Evolutionary conservation across 140 eudicot genomes (phyloP).

Genomic region (Erigeron philadelphicus): DNA sequence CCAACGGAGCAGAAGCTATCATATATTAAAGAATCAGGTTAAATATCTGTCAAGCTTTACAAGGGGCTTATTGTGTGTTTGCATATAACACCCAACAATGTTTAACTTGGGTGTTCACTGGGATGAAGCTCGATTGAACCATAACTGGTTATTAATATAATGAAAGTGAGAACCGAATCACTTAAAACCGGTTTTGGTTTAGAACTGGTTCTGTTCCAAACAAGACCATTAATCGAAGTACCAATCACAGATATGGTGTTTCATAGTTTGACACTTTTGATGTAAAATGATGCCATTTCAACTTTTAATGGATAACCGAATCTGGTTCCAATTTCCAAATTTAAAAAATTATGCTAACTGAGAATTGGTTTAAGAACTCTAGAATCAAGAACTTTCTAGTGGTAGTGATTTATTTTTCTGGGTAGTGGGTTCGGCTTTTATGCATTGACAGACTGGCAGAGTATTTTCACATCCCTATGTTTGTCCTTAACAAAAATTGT

Average conservation of each 20-base stretch:
- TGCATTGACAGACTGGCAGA: neutral
- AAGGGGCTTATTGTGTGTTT: neutral
- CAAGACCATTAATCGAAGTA: neutral
- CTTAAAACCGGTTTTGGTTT: neutral
- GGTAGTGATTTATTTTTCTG: neutral
- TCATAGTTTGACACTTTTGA: neutral
- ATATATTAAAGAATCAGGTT: conserved; percentile 43
- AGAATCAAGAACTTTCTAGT: neutral
- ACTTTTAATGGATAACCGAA: neutral
- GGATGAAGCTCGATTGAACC: neutral
- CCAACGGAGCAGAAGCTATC: conserved; percentile 49
- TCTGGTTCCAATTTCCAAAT: neutral
- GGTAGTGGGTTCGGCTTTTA: neutral
- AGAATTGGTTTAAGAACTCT: neutral
- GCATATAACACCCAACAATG: neutral
- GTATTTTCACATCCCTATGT: neutral
- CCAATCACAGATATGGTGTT: neutral
- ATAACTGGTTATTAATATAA: neutral
- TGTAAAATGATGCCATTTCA: neutral
- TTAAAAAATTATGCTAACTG: neutral
- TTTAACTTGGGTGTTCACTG: too few relatives aligned
- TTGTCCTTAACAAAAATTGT: neutral
- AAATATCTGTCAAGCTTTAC: conserved; percentile 18
- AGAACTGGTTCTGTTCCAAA: neutral
- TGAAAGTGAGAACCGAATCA: neutral